A percentile compares a stretch with the other conserved stretches of the same genome.
These are phyloP conservation scores for Bryoerythrophyllum caledonicum DNA, from an alignment of 225 moss, liverwort and hornwort species.

Conservation along the genomic window DNA sequence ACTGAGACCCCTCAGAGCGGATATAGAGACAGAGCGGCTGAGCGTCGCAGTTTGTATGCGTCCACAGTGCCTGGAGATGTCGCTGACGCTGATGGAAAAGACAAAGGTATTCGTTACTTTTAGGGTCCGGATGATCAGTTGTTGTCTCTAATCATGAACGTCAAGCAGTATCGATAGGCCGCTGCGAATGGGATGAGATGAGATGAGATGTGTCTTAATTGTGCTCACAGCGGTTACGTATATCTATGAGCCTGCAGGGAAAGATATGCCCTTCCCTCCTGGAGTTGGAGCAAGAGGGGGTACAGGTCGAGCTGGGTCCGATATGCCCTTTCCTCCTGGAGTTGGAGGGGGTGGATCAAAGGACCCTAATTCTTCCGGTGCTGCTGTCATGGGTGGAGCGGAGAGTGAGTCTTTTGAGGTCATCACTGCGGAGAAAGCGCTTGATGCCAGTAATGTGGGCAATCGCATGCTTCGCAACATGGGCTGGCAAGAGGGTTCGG, in stretches of 20 bases:
- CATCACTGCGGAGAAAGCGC: conserved; percentile 85
- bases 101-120: conserved; percentile 74
- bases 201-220: conserved; percentile 37
- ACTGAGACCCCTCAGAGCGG: conserved; percentile 91
- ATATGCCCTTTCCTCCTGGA: conserved; percentile 99
- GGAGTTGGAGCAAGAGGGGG: conserved; percentile 71
- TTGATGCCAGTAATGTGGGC: conserved; percentile 91
- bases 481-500: conserved; percentile 99
- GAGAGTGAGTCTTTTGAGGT: conserved; percentile 85
- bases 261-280: conserved; percentile 79
- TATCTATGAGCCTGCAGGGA: conserved; percentile 62
- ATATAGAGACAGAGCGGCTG: conserved; percentile 99
- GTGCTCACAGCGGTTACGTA: conserved; percentile 41
- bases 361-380: conserved; percentile 35
- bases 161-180: conserved; percentile 32
- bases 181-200: conserved; percentile 34
- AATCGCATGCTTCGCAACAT: conserved; percentile 99
- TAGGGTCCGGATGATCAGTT: conserved; percentile 47
- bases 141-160: conserved; percentile 48
- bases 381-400: conserved; percentile 76
- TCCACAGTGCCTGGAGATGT: conserved; percentile 76
- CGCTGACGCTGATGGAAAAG: conserved; percentile 73
- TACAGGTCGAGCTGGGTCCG: conserved; percentile 68
- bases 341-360: conserved; percentile 86
- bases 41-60: conserved; percentile 87